Evolutionary conservation across 2,329 filamentous ascomycete species (phyloP).

Genomic region (Colletotrichum horii): DNA sequence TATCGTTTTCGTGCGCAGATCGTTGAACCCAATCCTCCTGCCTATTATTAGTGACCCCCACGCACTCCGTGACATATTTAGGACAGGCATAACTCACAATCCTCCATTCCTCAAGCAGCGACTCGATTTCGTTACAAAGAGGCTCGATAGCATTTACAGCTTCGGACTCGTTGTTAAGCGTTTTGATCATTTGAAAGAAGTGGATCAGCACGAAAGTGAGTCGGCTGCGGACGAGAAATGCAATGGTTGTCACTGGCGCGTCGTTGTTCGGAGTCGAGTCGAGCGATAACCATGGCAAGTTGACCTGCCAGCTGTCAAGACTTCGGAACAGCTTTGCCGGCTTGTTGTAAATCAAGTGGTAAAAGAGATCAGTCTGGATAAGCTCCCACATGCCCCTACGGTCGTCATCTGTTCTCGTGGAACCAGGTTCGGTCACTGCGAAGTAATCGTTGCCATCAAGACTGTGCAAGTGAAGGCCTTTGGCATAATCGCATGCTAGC

Average conservation of each 20-base stretch:
- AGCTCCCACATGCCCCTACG: slow-evolving; percentile 36
- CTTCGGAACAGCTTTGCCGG: slow-evolving; percentile 29
- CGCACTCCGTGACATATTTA: too few species aligned
- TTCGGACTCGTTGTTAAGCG: neutral
- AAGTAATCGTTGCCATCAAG: slow-evolving; percentile 29
- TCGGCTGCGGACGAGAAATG: slow-evolving; percentile 33
- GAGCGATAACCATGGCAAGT: slow-evolving; percentile 34
- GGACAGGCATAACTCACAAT: slow-evolving; percentile 23
- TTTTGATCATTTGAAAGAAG: slow-evolving; percentile 27
- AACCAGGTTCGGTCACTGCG: neutral
- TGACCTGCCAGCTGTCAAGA: slow-evolving; percentile 33
- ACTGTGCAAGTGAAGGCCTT: slow-evolving; percentile 33
- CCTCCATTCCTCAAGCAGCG: slow-evolving; percentile 32
- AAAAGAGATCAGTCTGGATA: slow-evolving; percentile 36
- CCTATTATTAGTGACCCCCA: neutral
- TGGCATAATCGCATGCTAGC: slow-evolving; percentile 33
- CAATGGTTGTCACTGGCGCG: slow-evolving; percentile 26
- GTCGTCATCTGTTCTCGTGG: slow-evolving; percentile 23
- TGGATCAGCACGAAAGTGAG: slow-evolving; percentile 33
- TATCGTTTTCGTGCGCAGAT: slow-evolving; percentile 17
- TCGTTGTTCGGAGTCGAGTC: slow-evolving; percentile 23
- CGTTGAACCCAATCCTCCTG: slow-evolving; percentile 31
- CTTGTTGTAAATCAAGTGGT: slow-evolving; percentile 34
- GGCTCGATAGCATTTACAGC: neutral
- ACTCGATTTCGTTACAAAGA: slow-evolving; percentile 31